Evolutionary conservation across 2,329 filamentous ascomycete species (phyloP).

Genomic region (Immersiporthe knoxdaviesiana): DNA sequence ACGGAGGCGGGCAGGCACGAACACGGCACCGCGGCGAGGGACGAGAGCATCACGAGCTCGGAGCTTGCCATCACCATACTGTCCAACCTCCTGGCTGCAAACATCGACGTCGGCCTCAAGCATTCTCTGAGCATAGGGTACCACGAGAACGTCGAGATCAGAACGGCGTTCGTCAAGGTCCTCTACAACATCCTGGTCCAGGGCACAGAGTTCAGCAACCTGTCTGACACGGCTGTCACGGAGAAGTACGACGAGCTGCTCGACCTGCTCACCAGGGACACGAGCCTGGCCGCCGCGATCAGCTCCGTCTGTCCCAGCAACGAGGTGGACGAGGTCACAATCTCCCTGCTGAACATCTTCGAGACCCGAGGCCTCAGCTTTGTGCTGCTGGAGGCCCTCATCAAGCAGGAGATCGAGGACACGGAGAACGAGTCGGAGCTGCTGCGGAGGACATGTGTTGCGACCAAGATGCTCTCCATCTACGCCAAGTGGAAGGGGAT

Average conservation of each 20-base stretch:
- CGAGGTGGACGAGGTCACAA: conserved; percentile 70
- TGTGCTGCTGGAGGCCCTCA: conserved; percentile 65
- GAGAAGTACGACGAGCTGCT: conserved; percentile 71
- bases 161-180: conserved; percentile 71
- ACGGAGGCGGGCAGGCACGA: conserved; percentile 50
- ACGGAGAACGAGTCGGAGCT: conserved; percentile 70
- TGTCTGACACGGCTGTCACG: conserved; percentile 68
- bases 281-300: conserved; percentile 65
- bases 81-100: conserved; percentile 70
- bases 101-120: conserved; percentile 72
- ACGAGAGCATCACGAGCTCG: conserved; percentile 59
- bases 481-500: conserved; percentile 74
- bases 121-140: conserved; percentile 72
- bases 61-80: conserved; percentile 69
- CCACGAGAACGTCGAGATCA: conserved; percentile 70
- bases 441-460: conserved; percentile 68
- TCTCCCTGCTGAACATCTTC: conserved; percentile 71
- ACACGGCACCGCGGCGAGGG: conserved; percentile 46
- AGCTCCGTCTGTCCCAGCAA: conserved; percentile 67
- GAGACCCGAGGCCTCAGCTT: conserved; percentile 67
- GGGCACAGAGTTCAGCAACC: conserved; percentile 70
- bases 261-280: conserved; percentile 64
- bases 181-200: conserved; percentile 73
- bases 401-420: conserved; percentile 70
- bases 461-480: conserved; percentile 73